A percentile compares a stretch with the other conserved stretches of the same genome.
Evolutionary conservation across 2,329 filamentous ascomycete genomes (phyloP).

Genomic region (Monosporascus sp.): DNA sequence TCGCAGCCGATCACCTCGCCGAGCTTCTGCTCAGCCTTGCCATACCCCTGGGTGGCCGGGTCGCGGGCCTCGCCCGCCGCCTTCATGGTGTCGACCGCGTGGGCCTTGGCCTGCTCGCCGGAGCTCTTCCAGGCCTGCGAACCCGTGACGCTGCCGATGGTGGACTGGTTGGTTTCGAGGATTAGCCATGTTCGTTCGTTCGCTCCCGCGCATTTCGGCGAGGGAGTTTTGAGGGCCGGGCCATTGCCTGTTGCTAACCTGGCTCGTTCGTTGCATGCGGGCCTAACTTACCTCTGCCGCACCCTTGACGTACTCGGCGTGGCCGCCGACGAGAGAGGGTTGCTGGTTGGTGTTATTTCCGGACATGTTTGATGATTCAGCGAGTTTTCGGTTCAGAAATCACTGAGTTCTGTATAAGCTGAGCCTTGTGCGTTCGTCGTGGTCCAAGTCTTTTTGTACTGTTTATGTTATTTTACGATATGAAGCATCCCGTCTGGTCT

Average conservation of each 20-base stretch:
- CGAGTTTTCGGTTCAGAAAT: conserved; percentile 9
- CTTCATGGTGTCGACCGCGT: conserved; percentile 59
- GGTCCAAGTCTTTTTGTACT: too few relatives aligned
- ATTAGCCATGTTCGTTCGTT: neutral
- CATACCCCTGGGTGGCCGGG: conserved; percentile 47
- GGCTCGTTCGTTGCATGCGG: neutral
- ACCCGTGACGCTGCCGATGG: conserved; percentile 57
- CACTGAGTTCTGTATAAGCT: too few relatives aligned
- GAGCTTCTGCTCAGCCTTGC: conserved; percentile 59
- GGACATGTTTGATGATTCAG: conserved; percentile 26
- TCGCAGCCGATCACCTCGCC: conserved; percentile 62
- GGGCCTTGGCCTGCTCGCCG: conserved; percentile 59
- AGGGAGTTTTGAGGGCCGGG: neutral
- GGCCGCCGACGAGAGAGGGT: conserved; percentile 56
- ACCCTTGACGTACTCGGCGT: conserved; percentile 65
- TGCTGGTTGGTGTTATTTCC: conserved; percentile 33
- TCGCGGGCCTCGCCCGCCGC: conserved; percentile 53
- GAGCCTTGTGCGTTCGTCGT: too few relatives aligned
- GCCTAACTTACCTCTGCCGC: conserved; percentile 51
- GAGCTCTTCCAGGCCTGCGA: conserved; percentile 59
- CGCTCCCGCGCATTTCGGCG: too few relatives aligned
- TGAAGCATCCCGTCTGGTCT: too few relatives aligned
- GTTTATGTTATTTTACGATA: too few relatives aligned
- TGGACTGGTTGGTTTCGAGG: conserved; percentile 35
- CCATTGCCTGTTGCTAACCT: neutral